Base-by-base conservation (phyloP, 2,329 filamentous ascomycete species). In the Penicillium sp. region DNA sequence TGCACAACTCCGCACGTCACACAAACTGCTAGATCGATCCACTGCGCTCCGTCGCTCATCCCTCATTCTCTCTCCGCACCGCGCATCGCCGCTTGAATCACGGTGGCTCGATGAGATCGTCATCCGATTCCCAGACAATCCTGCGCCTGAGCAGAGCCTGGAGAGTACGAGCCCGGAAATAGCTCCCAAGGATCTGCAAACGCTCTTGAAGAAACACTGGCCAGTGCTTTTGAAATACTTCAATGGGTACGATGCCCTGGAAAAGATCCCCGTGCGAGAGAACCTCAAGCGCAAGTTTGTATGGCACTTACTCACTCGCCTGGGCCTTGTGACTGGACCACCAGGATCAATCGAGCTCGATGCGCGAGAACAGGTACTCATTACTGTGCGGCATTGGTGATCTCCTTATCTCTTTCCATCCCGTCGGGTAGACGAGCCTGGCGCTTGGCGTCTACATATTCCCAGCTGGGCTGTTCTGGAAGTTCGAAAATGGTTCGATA, bases 191-290 rank as follows among this genome's bases (percentile, higher is more conserved):
- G 59, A 52, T 9, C 45, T 52, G 8, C 50, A 53, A 17, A 53
- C 47, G 7, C 48, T 59, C 1, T 51, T 85, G 10, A 72, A 77
- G 28, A 74, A 78, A 39, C 74, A 77, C 32, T 94, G 88, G 84
- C 76, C 79, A 2, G 70, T 75, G 30, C 79, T 95, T 52, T 75
- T 82, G 54, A 86, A 84, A 61, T 92, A 95, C 62, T 86, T 96
- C 52, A 89, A 96, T 60, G 92, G 92, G 1, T 76, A 75, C 39
- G 81, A 84, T 56, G 80, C 89, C 2, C 71, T 96, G 42, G 92
- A 98, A 67, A 81, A 89, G 52, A 84, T 98, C 48, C 79, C 84
- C 1, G 69, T 92, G n/a, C 76, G 83, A 39, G 87, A 95, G 65
- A 84, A 85, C 4, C 75, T 93, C 68, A 94, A 92, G 69, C 74